Conservation (phyloP, 176 grass and related monocot genomes). For the Triticum monococcum region DNA sequence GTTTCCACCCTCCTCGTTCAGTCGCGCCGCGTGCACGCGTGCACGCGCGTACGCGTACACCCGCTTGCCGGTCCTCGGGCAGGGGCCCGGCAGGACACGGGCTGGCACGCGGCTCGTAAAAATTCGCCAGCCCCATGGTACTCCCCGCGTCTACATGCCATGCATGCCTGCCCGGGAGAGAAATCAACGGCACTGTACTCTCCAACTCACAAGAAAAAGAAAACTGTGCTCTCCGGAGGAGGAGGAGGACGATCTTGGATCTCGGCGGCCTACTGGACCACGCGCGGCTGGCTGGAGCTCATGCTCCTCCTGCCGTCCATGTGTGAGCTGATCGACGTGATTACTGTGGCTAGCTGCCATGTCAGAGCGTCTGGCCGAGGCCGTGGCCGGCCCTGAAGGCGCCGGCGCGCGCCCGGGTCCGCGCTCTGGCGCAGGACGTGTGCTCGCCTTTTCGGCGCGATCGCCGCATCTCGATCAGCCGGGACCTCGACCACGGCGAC, state of each 20-base stretch:
- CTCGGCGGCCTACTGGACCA: not conserved
- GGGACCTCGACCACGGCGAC: not conserved
- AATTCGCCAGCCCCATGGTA: not conserved
- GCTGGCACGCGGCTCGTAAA: no score
- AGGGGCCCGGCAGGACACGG: not conserved
- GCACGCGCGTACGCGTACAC: no score
- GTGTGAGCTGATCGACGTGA: not conserved
- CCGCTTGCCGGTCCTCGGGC: no score
- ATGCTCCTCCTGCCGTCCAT: not conserved
- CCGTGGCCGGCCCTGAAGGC: not conserved
- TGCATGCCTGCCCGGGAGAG: no score
- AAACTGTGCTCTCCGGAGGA: no score
- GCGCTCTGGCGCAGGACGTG: not conserved
- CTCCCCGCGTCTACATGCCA: not conserved
- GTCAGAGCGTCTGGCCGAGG: not conserved
- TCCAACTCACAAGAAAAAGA: no score
- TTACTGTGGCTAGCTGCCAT: not conserved
- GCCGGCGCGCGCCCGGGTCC: not conserved
- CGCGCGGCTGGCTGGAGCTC: not conserved
- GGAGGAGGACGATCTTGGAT: no score
- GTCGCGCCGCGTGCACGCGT: no score
- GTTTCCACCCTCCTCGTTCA: not conserved
- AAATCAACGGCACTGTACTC: no score
- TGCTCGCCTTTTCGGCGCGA: not conserved
- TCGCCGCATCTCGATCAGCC: slow-evolving; percentile 1